A percentile compares a stretch with the other conserved stretches of the same genome.
Conservation (phyloP, 768 basidiomycete species). For the Leccinum boreale region DNA sequence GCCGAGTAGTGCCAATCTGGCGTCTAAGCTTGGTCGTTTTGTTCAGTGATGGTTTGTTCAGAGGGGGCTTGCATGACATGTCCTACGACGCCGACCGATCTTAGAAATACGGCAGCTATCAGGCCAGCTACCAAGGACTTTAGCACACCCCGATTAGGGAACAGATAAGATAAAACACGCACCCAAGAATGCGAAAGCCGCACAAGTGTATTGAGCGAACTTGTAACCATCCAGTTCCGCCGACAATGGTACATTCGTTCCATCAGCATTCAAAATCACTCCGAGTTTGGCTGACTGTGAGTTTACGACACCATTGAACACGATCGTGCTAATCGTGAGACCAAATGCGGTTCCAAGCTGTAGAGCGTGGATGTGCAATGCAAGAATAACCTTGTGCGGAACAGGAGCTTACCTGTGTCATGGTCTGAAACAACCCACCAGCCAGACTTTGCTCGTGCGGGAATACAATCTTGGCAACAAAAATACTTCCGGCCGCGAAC, state of each 20-base stretch:
- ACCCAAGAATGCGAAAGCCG: constrained; percentile 63
- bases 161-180: not conserved
- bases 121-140: constrained; percentile 23
- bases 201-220: constrained; percentile 64
- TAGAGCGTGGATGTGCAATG: not conserved
- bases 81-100: constrained; percentile 41
- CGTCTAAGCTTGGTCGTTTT: constrained; percentile 8
- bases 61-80: constrained; percentile 14
- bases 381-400: not conserved
- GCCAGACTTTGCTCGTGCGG: constrained; percentile 74
- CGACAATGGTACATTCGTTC: constrained; percentile 28
- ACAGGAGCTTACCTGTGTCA: constrained; percentile 53
- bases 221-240: constrained; percentile 54
- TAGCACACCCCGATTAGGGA: not conserved
- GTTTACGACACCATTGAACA: constrained; percentile 53
- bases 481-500: constrained; percentile 69
- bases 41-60: constrained; percentile 22
- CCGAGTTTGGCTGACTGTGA: constrained; percentile 31
- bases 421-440: constrained; percentile 75
- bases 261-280: constrained; percentile 27
- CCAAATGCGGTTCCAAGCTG: constrained; percentile 71
- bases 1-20: not conserved
- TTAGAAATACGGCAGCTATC: constrained; percentile 37
- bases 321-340: constrained; percentile 68
- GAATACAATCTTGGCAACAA: constrained; percentile 62